Percentiles rank a stretch among this genome's conserved stretches.
phyloP scores from a whole-genome alignment of 2,329 filamentous ascomycete species.

The Diplodia intermedia region DNA sequence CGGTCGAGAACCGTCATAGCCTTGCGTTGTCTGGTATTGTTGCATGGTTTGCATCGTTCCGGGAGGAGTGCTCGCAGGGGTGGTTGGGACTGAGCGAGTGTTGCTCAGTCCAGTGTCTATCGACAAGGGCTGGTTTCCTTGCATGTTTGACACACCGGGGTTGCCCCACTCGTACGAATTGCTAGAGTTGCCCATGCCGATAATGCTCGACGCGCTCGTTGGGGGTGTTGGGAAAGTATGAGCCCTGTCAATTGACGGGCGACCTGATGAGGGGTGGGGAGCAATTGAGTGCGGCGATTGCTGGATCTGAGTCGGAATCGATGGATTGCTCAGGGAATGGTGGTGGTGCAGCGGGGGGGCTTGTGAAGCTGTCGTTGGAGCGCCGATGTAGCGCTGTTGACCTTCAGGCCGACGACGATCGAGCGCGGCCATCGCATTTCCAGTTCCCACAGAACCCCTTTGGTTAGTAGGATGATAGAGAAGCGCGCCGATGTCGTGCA shows the following conservation, averaged over 20 bases:
- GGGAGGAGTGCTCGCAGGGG: slow-evolving; percentile 89
- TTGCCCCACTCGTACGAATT: slow-evolving; percentile 79
- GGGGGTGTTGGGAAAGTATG: slow-evolving; percentile 95
- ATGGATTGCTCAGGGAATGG: slow-evolving; percentile 68
- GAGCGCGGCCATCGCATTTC: slow-evolving; percentile 71
- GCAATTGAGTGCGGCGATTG: slow-evolving; percentile 72
- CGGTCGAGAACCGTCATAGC: slow-evolving; percentile 77
- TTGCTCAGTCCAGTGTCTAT: slow-evolving; percentile 82
- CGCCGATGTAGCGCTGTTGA: slow-evolving; percentile 63
- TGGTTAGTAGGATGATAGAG: slow-evolving; percentile 94
- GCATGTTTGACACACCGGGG: slow-evolving; percentile 51
- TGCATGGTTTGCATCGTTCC: slow-evolving; percentile 81
- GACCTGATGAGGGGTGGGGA: slow-evolving; percentile 62
- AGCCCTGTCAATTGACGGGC: slow-evolving; percentile 80
- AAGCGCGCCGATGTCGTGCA: slow-evolving; percentile 93
- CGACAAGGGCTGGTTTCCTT: slow-evolving; percentile 74
- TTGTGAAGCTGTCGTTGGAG: slow-evolving; percentile 60
- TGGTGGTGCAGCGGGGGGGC: slow-evolving; percentile 76
- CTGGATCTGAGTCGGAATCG: slow-evolving; percentile 64
- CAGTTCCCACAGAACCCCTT: slow-evolving; percentile 72
- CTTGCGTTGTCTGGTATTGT: slow-evolving; percentile 73
- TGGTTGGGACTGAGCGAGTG: slow-evolving; percentile 84
- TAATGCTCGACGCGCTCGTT: slow-evolving; percentile 88
- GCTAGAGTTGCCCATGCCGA: slow-evolving; percentile 75
- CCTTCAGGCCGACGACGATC: slow-evolving; percentile 72